Percentiles rank a stretch among this genome's conserved stretches.
Evolutionary conservation across 768 basidiomycete species (phyloP).

Genomic region (Rubroboletus satanas): DNA sequence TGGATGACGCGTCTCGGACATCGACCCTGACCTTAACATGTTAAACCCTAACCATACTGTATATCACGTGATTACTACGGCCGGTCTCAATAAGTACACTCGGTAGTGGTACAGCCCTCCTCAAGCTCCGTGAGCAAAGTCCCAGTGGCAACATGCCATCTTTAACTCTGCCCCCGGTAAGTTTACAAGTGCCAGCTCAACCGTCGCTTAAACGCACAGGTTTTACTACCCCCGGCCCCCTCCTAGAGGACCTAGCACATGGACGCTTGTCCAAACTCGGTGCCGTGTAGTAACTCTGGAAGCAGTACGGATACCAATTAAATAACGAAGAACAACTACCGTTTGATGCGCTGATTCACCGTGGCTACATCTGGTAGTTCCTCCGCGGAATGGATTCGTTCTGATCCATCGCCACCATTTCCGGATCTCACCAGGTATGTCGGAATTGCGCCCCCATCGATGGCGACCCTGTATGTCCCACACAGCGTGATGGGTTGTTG

Average conservation of each 20-base stretch:
- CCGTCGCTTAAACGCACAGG: not conserved
- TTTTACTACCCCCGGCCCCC: not conserved
- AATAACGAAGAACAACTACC: not conserved
- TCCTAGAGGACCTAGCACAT: not conserved
- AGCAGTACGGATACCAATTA: not conserved
- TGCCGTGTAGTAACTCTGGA: not conserved
- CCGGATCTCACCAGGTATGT: not conserved
- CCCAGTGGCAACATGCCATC: too few relatives aligned
- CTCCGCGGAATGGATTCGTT: not conserved
- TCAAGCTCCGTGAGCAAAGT: too few relatives aligned
- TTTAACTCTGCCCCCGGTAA: not conserved
- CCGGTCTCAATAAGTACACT: too few relatives aligned
- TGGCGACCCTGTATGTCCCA: not conserved
- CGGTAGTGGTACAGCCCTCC: too few relatives aligned
- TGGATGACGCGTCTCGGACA: conserved; percentile 27
- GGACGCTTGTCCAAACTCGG: not conserved
- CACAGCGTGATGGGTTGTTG: not conserved
- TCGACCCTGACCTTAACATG: conserved; percentile 17
- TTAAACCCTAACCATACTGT: conserved; percentile 12
- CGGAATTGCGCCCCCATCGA: not conserved
- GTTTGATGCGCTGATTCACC: too few relatives aligned
- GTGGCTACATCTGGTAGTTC: not conserved
- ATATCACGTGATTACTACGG: not conserved
- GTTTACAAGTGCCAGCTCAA: not conserved
- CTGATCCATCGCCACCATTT: not conserved